Percentiles rank a stretch among this genome's conserved stretches.
Evolutionary conservation across 2,329 filamentous ascomycete species (phyloP).

Genomic region (Waltergamsia citrina): DNA sequence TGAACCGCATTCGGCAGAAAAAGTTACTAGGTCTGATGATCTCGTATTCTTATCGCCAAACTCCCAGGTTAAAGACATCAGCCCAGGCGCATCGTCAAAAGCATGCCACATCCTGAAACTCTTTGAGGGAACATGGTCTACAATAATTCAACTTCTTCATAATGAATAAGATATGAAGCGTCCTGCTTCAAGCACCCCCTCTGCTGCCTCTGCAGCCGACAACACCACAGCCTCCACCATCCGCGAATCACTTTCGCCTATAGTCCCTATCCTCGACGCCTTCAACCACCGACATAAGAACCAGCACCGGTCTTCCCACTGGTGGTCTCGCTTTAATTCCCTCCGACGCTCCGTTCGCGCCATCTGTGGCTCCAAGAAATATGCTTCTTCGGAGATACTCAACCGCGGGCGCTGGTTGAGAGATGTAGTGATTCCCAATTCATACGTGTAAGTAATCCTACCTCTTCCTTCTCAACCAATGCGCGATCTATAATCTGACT

Average conservation of each 20-base stretch:
- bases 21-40: too few relatives aligned
- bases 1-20: too few relatives aligned
- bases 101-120: too few relatives aligned
- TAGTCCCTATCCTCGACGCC: conserved; percentile 53
- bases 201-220: not conserved
- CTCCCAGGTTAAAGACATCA: too few relatives aligned
- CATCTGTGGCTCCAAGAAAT: conserved; percentile 27
- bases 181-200: not conserved
- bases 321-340: conserved; percentile 68
- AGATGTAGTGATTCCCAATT: conserved; percentile 18
- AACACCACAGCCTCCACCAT: conserved; percentile 6
- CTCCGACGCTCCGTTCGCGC: conserved; percentile 57
- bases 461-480: not conserved
- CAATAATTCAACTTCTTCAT: too few relatives aligned
- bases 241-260: conserved; percentile 22
- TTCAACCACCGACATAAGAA: conserved; percentile 82
- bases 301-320: conserved; percentile 72
- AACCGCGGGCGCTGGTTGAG: conserved; percentile 17
- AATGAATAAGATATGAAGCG: too few relatives aligned
- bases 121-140: too few relatives aligned
- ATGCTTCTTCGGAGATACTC: conserved; percentile 4
- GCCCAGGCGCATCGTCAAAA: too few relatives aligned
- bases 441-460: conserved; percentile 23
- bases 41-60: too few relatives aligned
- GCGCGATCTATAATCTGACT: not conserved